These are phyloP conservation scores for Starmera dryadoides DNA, from an alignment of 805 yeast species.

Conservation along the genomic window DNA sequence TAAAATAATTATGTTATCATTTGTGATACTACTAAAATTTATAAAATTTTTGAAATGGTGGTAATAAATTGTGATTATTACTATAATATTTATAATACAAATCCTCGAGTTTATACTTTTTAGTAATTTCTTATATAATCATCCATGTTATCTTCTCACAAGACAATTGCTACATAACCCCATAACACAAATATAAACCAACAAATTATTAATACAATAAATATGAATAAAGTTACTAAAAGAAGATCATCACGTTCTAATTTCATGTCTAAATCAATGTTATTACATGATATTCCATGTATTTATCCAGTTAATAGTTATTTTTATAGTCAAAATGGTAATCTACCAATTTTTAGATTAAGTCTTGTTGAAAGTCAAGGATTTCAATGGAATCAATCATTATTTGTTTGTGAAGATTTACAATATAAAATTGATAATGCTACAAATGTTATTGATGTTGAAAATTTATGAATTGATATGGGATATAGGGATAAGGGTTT, in stretches of 20 bases:
- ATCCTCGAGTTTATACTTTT: no score
- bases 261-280: no score
- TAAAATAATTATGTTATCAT: no score
- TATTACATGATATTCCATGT: background rate
- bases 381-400: slow-evolving; percentile 68
- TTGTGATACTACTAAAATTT: no score
- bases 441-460: background rate
- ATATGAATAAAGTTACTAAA: background rate
- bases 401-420: slow-evolving; percentile 39
- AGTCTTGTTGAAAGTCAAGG: slow-evolving; percentile 63
- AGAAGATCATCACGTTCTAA: slow-evolving; percentile 6
- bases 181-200: no score
- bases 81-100: no score
- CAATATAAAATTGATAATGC: background rate
- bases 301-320: background rate
- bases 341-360: slow-evolving; percentile 29
- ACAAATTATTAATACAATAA: background rate
- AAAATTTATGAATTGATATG: slow-evolving; percentile 1
- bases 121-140: no score
- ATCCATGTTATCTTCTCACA: no score
- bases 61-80: no score
- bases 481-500: background rate
- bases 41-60: no score
- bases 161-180: no score
- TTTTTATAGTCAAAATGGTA: background rate